A percentile compares a stretch with the other conserved stretches of the same genome.
These are phyloP conservation scores for Schizonepeta tenuifolia DNA, from an alignment of 257 asterid species.

Conservation along the genomic window DNA sequence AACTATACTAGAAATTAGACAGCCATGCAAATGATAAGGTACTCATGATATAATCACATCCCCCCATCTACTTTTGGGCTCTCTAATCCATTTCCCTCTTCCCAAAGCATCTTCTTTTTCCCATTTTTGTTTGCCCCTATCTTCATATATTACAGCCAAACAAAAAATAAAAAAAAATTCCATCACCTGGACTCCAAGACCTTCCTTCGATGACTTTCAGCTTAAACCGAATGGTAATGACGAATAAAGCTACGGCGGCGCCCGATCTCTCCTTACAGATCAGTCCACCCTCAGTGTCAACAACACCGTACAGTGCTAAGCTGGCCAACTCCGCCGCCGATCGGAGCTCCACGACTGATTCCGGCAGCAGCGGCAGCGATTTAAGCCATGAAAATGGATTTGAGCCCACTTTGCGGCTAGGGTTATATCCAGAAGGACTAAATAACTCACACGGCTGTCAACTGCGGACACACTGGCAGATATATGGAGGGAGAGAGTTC, in stretches of 20 bases:
- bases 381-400: conserved; percentile 61
- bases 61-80: not conserved
- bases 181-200: too few species aligned
- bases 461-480: conserved; percentile 36
- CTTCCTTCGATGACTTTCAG: conserved; percentile 30
- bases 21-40: conserved; percentile 62
- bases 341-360: conserved; percentile 47
- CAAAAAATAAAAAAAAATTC: too few species aligned
- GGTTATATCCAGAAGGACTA: conserved; percentile 39
- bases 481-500: conserved; percentile 48
- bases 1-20: not conserved
- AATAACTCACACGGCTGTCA: not conserved
- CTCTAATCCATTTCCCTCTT: conserved; percentile 27
- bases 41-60: conserved; percentile 59
- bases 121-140: too few species aligned
- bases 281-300: conserved; percentile 50
- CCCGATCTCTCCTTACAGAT: conserved; percentile 86
- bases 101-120: conserved; percentile 11
- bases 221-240: conserved; percentile 46
- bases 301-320: too few species aligned
- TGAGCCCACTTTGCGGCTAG: conserved; percentile 56
- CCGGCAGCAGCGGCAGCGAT: conserved; percentile 78
- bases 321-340: conserved; percentile 26
- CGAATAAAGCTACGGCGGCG: conserved; percentile 23
- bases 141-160: not conserved